Conservation (phyloP, 2,329 filamentous ascomycete species). For the Exophiala sideris region DNA sequence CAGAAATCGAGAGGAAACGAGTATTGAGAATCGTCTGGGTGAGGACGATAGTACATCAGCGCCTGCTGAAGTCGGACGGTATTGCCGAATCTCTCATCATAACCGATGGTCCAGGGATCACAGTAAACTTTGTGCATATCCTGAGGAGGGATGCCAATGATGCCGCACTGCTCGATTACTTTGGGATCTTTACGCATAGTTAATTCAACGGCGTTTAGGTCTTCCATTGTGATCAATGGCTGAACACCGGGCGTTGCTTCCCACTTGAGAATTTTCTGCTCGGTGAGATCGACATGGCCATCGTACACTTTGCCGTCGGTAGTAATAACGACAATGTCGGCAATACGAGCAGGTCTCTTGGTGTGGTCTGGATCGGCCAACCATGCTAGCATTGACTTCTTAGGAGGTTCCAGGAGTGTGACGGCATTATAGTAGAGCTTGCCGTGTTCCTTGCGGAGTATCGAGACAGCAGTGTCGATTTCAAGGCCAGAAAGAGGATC, state of each 20-base stretch:
- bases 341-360: conserved; percentile 65
- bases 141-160: conserved; percentile 73
- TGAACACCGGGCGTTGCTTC: conserved; percentile 72
- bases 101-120: conserved; percentile 94
- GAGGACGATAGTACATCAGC: conserved; percentile 89
- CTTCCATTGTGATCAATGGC: conserved; percentile 89
- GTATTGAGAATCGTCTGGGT: conserved; percentile 84
- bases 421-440: conserved; percentile 82
- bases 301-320: conserved; percentile 77
- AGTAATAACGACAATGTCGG: conserved; percentile 79
- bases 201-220: conserved; percentile 75
- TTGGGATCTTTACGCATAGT: conserved; percentile 73
- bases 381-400: conserved; percentile 79
- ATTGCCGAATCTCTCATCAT: conserved; percentile 83
- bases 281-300: conserved; percentile 70
- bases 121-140: conserved; percentile 97
- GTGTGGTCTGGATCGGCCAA: conserved; percentile 60
- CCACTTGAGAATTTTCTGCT: conserved; percentile 69
- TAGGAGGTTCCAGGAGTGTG: conserved; percentile 78
- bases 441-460: conserved; percentile 67
- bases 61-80: conserved; percentile 80
- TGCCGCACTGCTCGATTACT: conserved; percentile 84
- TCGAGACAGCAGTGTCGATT: conserved; percentile 66
- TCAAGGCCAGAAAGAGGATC: conserved; percentile 72
- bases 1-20: conserved; percentile 90